Conservation (phyloP, 2,329 filamentous ascomycete species). For the Cladorrhinum sp. region DNA sequence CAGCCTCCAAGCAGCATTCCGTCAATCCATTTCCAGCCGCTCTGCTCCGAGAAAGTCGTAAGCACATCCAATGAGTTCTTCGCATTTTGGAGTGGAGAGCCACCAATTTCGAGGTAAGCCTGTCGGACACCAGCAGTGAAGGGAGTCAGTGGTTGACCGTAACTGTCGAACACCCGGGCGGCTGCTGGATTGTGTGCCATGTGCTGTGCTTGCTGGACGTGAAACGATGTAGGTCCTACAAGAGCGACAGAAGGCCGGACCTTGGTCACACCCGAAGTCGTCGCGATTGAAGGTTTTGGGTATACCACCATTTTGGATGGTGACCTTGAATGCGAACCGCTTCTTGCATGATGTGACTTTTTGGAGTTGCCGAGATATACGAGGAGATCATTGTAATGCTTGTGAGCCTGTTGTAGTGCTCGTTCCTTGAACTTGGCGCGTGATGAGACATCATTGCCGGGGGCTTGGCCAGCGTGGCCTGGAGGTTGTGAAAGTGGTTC, state of each 20-base stretch:
- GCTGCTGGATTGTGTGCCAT: constrained; percentile 25
- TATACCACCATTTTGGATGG: constrained; percentile 52
- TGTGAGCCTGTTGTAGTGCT: constrained; percentile 66
- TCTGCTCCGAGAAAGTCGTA: constrained; percentile 71
- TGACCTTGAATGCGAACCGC: constrained; percentile 36
- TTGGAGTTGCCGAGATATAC: constrained; percentile 60
- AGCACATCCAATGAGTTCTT: constrained; percentile 68
- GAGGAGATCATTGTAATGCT: constrained; percentile 68
- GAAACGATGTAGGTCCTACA: constrained; percentile 14
- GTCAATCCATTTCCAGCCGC: constrained; percentile 84
- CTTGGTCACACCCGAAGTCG: constrained; percentile 16
- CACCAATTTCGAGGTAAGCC: constrained; percentile 20
- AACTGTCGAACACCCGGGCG: constrained; percentile 21
- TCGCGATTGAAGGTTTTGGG: constrained; percentile 48
- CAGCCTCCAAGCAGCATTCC: constrained; percentile 90
- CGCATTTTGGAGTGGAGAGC: constrained; percentile 54
- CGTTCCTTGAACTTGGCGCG: constrained; percentile 61
- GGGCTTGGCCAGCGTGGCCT: neutral
- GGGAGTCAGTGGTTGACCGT: constrained; percentile 7
- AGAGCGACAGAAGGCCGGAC: constrained; percentile 7
- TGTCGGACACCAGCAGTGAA: constrained; percentile 19
- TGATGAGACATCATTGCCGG: constrained; percentile 28
- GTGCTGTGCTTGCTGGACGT: constrained; percentile 23
- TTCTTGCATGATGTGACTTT: constrained; percentile 43
- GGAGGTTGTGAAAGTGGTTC: neutral